Conservation (phyloP, 2,329 filamentous ascomycete species). For the Talaromyces pinophilus region DNA sequence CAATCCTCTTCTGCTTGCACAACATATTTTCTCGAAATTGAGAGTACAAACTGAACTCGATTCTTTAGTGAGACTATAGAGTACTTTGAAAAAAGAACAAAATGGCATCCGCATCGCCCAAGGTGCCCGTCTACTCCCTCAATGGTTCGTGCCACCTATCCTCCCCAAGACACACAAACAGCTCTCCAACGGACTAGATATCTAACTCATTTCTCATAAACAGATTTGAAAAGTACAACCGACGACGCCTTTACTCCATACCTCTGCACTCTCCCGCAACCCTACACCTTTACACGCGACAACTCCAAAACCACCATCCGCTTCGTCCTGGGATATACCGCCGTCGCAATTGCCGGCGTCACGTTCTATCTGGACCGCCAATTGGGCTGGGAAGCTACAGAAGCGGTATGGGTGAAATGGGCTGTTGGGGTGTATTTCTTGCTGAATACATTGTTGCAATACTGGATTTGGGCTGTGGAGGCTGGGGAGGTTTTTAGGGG, state of each 20-base stretch:
- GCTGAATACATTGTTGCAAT: conserved; percentile 74
- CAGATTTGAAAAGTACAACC: conserved; percentile 94
- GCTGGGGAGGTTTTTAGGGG: conserved; percentile 80
- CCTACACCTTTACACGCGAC: conserved; percentile 69
- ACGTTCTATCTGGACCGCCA: conserved; percentile 93
- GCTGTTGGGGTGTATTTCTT: conserved; percentile 79
- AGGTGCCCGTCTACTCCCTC: conserved; percentile 49
- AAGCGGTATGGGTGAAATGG: conserved; percentile 69
- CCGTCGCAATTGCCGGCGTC: conserved; percentile 75
- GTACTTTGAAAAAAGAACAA: neutral
- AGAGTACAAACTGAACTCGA: too few relatives aligned
- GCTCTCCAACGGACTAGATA: neutral
- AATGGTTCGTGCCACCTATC: conserved; percentile 40
- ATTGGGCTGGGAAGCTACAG: conserved; percentile 83
- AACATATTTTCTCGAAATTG: neutral
- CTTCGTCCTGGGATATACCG: conserved; percentile 77
- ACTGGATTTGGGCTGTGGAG: conserved; percentile 85
- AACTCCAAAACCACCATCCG: conserved; percentile 80
- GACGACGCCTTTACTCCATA: conserved; percentile 95
- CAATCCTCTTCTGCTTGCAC: neutral
- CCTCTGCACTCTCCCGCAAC: conserved; percentile 74
- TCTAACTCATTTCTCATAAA: neutral
- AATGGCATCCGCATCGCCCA: conserved; percentile 37
- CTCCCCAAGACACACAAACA: conserved; percentile 12
- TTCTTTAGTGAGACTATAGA: too few relatives aligned